Evolutionary conservation across 257 asterid species (phyloP), one percentile per base, ranked within the genome.

Genomic region (Scutellaria barbata): DNA sequence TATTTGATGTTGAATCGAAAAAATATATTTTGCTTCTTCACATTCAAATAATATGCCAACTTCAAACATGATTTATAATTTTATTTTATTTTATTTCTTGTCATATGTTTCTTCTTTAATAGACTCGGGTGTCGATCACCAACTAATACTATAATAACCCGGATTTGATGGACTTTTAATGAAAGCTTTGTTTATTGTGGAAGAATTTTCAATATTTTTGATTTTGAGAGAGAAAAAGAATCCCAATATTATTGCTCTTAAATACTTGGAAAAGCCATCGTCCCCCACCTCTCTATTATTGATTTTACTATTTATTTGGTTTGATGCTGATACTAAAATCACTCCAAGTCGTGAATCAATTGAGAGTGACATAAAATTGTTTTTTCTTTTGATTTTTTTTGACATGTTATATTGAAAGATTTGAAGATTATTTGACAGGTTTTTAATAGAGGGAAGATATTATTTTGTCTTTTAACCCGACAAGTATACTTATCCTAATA

Each of bases 261-360:
- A 25, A n/a, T 47, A 8, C 18, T 2, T n/a, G 3, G 30, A 14
- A 66, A 48, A 18, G 20, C 18, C 6, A 20, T 53, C 35, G 46
- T 4, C 16, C 47, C 42, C 60, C 58, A 13, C 10, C 25, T 41
- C 30, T 46, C 58, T 45, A 66, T 48, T 30, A 66, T 48, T 66
- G 71, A 46, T 66, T 14, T 37, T 30, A 48, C 10, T 20, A 47
- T 66, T 66, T 17, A 47, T 37, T 66, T 17, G 18, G 5, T 50
- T 66, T 50, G 61, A 66, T 51, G 72, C n/a, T 50, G 71, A 66
- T 48, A 25, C 25, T 60, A 39, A 45, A 40, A 14, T 61, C 30
- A n/a, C 39, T 13, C 43, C n/a, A 9, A 42, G 8, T 0, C 10
- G 1, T 13, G 12, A 25, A 30, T 8, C 6, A 5, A 25, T 30